Base-by-base conservation (phyloP, 2,329 filamentous ascomycete species). In the Neopestalotiopsis rosae region DNA sequence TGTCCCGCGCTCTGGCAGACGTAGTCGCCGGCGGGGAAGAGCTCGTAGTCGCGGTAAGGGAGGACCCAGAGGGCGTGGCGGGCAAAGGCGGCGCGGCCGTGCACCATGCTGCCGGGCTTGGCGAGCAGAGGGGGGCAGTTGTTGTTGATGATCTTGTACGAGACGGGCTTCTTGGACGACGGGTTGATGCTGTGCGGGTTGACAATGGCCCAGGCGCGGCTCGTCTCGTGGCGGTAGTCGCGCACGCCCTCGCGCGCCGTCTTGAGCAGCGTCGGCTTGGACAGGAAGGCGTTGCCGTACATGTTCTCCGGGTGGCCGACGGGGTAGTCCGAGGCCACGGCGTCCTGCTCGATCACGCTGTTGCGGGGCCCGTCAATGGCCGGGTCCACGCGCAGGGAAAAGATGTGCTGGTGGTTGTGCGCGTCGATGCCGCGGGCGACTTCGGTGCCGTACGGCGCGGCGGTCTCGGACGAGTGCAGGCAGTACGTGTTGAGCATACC, bases 401-500 rank as follows among this genome's bases (percentile, higher is more conserved):
- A 92, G 59, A 93, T 84, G 79, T 93, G 91, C 76, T 93, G 91
- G 72, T 93, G 91, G 76, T 92, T 90, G 69, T 89, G 89, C 0
- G 91, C 91, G 1, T 92, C 79, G 0, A 90, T 87, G 0, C 91
- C 91, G 0, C 88, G 86, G 0, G 85, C 83, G 1, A 94, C 90
- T 0, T 91, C 82, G 67, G 88, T 92, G 28, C 89, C 90, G 75
- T 86, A 91, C 71, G 13, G 68, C 61, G 20, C 68, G 63, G 28
- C 70, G 14, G n/a, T 71, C 70, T 52, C 71, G 66, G 68, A 68
- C 10, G 70, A 61, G 66, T 71, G 70, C 65, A 71, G 58, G 63
- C 68, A 70, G 66, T 71, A 71, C 5, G 70, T 71, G 65, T 71
- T 71, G 49, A 71, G 70, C 68, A 69, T 68, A 24, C 70, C 70